phyloP scores from a whole-genome alignment of 1,284 basidiomycete species.

The Cystobasidiaceae sp. region DNA sequence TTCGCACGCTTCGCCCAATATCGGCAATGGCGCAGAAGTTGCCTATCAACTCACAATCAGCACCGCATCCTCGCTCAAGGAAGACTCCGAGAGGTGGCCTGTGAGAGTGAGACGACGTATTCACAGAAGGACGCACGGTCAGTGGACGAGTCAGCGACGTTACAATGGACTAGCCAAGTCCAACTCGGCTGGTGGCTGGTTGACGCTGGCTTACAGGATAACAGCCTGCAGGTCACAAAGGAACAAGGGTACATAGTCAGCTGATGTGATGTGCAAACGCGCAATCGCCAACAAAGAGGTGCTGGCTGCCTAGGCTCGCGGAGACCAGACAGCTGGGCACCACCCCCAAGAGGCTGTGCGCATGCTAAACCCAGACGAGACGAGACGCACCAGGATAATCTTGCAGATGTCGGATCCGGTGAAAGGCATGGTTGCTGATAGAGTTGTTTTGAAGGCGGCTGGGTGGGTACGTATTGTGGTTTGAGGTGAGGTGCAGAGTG shows the following conservation, averaged over 20 bases:
- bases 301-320: no score
- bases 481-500: neutral
- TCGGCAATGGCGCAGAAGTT: neutral
- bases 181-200: neutral
- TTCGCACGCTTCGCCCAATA: neutral
- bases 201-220: conserved; percentile 8
- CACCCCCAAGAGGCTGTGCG: no score
- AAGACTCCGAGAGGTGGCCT: conserved; percentile 25
- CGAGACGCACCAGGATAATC: conserved; percentile 22
- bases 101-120: neutral
- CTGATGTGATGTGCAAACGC: neutral
- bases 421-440: conserved; percentile 22
- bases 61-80: conserved; percentile 33
- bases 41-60: conserved; percentile 12
- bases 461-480: no score
- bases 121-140: neutral
- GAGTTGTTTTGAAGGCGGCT: neutral
- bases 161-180: neutral
- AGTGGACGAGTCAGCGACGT: neutral
- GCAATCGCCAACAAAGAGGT: no score
- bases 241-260: neutral
- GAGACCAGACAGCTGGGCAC: no score
- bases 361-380: neutral
- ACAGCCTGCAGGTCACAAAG: conserved; percentile 8
- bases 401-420: conserved; percentile 31